Percentiles rank a stretch among this genome's conserved stretches.
Evolutionary conservation across 495 filamentous ascomycete species (phyloP).

Genomic region (Aspergillus haitiensis): DNA sequence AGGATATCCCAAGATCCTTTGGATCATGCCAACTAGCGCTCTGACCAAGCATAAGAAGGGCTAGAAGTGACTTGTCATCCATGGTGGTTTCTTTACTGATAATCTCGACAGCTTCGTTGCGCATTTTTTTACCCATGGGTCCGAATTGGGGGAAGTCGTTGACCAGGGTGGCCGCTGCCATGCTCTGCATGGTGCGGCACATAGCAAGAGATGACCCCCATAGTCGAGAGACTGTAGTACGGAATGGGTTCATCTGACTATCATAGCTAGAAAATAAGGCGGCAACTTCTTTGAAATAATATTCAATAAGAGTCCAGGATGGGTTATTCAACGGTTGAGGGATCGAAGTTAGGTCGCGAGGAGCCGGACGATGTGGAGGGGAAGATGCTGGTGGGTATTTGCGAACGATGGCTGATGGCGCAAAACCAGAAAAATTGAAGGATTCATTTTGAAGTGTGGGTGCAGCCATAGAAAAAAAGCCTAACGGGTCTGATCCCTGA

Average conservation of each 20-base stretch:
- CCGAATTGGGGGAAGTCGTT: constrained; percentile 57
- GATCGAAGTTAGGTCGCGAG: constrained; percentile 35
- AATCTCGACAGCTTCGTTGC: constrained; percentile 49
- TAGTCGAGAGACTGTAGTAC: constrained; percentile 54
- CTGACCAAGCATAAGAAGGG: constrained; percentile 56
- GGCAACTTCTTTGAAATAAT: constrained; percentile 61
- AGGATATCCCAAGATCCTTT: constrained; percentile 52
- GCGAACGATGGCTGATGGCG: constrained; percentile 42
- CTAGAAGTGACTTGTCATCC: constrained; percentile 52
- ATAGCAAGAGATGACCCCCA: constrained; percentile 58
- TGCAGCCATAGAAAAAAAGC: constrained; percentile 33
- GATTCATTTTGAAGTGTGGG: constrained; percentile 24
- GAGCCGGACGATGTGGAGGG: constrained; percentile 20
- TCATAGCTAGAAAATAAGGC: constrained; percentile 60
- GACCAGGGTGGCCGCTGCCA: constrained; percentile 60
- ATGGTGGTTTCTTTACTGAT: constrained; percentile 46
- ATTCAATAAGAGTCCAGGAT: constrained; percentile 57
- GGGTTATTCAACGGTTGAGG: constrained; percentile 45
- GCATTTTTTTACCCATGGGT: constrained; percentile 52
- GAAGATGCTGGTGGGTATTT: constrained; percentile 35
- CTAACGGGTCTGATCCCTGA: constrained; percentile 30
- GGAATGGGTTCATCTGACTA: constrained; percentile 58
- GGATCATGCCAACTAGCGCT: constrained; percentile 59
- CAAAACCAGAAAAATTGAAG: constrained; percentile 33
- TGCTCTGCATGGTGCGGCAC: constrained; percentile 60